phyloP scores from a whole-genome alignment of 2,329 filamentous ascomycete genomes.

The Nemania abortiva region DNA sequence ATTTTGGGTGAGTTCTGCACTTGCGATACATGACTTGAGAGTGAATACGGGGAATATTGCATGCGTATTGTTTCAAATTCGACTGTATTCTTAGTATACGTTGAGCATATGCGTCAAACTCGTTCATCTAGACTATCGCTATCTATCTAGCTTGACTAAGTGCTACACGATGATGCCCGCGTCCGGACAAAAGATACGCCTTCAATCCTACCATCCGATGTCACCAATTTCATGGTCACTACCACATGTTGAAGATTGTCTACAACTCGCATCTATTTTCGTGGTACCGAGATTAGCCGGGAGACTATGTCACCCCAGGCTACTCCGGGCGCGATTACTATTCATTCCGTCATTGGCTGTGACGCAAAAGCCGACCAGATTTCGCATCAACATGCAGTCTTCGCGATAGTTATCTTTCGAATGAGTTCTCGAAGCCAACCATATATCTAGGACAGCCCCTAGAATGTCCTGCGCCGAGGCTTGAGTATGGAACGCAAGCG shows the following conservation, averaged over 20 bases:
- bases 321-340: conserved; percentile 11
- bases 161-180: too few species aligned
- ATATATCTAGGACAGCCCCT: background rate
- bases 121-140: too few species aligned
- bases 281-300: conserved; percentile 28
- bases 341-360: conserved; percentile 19
- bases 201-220: too few species aligned
- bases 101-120: too few species aligned
- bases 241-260: background rate
- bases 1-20: too few species aligned
- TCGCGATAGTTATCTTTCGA: background rate
- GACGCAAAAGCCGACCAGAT: background rate
- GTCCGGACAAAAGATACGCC: too few species aligned
- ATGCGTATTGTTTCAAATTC: too few species aligned
- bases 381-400: background rate
- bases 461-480: background rate
- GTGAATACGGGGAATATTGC: too few species aligned
- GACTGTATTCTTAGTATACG: too few species aligned
- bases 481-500: background rate
- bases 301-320: conserved; percentile 5
- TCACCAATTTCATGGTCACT: background rate
- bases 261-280: background rate
- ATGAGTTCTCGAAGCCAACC: background rate
- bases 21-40: too few species aligned
- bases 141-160: too few species aligned